These are phyloP conservation scores for Linanthus parryae DNA, from an alignment of 148 eudicot species.

Conservation along the genomic window DNA sequence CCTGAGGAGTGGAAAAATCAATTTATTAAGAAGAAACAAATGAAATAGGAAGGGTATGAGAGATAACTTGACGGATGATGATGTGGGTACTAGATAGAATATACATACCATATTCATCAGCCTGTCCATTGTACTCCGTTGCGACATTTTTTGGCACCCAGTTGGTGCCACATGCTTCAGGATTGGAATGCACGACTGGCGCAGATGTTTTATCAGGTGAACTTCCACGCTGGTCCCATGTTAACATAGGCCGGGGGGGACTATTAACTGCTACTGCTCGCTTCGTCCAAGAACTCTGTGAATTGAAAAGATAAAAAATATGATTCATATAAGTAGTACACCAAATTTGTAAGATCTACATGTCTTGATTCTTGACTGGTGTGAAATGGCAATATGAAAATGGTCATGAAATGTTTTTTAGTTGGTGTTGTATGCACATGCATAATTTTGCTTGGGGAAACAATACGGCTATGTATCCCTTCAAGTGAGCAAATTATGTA, in stretches of 20 bases:
- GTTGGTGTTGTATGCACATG: too few relatives aligned
- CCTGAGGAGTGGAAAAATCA: slow-evolving; percentile 16
- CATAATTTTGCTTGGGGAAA: too few relatives aligned
- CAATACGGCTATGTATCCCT: too few relatives aligned
- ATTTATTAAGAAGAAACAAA: slow-evolving; percentile 5
- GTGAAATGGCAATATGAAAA: too few relatives aligned
- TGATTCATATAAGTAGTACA: too few relatives aligned
- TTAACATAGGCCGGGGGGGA: slow-evolving; percentile 36
- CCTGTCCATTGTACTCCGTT: slow-evolving; percentile 23
- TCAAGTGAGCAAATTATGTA: too few relatives aligned
- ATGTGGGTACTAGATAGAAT: neutral
- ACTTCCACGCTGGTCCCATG: slow-evolving; percentile 45
- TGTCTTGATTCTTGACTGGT: too few relatives aligned
- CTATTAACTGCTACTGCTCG: slow-evolving; percentile 64
- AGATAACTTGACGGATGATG: too few relatives aligned
- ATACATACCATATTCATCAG: slow-evolving; percentile 37
- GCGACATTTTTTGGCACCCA: slow-evolving; percentile 37
- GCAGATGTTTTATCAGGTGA: slow-evolving; percentile 74
- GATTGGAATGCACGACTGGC: slow-evolving; percentile 48
- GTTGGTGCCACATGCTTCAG: slow-evolving; percentile 44
- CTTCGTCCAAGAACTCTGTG: slow-evolving; percentile 86
- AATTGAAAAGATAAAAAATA: slow-evolving; percentile 1
- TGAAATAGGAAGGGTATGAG: neutral
- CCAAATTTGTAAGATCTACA: too few relatives aligned
- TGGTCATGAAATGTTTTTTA: too few relatives aligned